phyloP scores from a whole-genome alignment of 2,329 filamentous ascomycete genomes.

The Tolypocladium cylindrosporum region DNA sequence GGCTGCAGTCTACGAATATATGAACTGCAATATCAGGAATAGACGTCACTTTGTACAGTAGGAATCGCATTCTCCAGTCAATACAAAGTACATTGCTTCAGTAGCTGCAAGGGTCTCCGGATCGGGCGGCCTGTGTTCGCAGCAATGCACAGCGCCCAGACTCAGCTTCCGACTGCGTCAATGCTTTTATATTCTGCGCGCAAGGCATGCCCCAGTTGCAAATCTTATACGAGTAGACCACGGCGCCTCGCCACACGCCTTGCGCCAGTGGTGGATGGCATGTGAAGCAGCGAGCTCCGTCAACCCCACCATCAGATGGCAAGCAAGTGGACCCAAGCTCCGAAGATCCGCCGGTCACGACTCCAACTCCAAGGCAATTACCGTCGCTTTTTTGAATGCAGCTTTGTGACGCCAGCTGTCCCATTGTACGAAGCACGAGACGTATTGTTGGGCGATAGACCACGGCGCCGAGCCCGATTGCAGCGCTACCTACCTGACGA shows the following conservation, averaged over 20 bases:
- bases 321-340: conserved; percentile 6
- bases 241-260: background rate
- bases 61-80: background rate
- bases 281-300: background rate
- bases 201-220: background rate
- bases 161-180: too few species aligned
- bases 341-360: conserved; percentile 17
- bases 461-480: background rate
- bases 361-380: conserved; percentile 1
- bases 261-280: background rate
- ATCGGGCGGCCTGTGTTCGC: background rate
- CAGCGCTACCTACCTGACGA: background rate
- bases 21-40: background rate
- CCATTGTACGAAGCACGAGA: background rate
- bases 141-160: background rate
- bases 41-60: background rate
- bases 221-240: background rate
- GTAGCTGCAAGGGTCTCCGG: background rate
- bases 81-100: background rate
- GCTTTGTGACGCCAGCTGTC: background rate
- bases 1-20: background rate
- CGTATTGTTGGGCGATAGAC: background rate
- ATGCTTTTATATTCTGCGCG: background rate
- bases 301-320: background rate
- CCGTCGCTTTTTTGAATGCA: background rate